Percentiles rank a stretch among this genome's conserved stretches.
Evolutionary conservation across 192 early-diverging fungal genomes (phyloP).

Genomic region (Chytriomyces hyalinus): DNA sequence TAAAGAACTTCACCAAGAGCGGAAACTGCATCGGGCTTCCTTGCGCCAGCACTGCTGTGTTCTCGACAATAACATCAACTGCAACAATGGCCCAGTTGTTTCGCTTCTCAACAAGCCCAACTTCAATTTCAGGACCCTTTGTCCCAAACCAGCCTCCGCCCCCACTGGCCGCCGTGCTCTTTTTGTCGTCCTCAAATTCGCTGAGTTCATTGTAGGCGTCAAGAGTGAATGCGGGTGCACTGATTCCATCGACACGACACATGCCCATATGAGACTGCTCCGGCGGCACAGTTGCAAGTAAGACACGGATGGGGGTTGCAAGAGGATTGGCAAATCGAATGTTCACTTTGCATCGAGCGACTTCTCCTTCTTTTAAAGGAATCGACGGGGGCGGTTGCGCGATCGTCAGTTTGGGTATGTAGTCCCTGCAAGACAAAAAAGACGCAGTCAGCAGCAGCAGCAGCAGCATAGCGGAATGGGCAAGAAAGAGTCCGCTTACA

Average conservation of each 20-base stretch:
- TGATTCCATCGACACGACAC: neutral
- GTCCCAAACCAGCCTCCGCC: slow-evolving; percentile 1
- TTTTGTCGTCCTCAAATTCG: slow-evolving; percentile 47
- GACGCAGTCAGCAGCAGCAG: neutral
- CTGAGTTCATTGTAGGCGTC: slow-evolving; percentile 28
- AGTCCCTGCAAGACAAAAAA: slow-evolving; percentile 57
- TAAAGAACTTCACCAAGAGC: slow-evolving; percentile 21
- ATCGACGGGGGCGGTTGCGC: slow-evolving; percentile 35
- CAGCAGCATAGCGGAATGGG: neutral
- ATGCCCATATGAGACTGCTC: neutral
- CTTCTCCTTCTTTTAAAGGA: neutral
- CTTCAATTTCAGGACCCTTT: slow-evolving; percentile 15
- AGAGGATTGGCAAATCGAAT: slow-evolving; percentile 17
- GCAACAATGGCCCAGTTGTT: slow-evolving; percentile 67
- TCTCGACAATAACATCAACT: slow-evolving; percentile 64
- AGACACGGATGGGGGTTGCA: neutral
- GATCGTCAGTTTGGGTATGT: slow-evolving; percentile 80
- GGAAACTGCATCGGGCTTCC: neutral
- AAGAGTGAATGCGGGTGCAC: slow-evolving; percentile 20
- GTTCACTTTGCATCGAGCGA: neutral
- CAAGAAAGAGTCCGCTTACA: slow-evolving; percentile 54
- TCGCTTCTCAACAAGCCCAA: slow-evolving; percentile 66
- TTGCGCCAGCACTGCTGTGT: slow-evolving; percentile 45
- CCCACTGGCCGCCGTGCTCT: slow-evolving; percentile 39
- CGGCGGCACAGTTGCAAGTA: neutral